phyloP scores from a whole-genome alignment of 768 basidiomycete species.

The Auricularia sp. region DNA sequence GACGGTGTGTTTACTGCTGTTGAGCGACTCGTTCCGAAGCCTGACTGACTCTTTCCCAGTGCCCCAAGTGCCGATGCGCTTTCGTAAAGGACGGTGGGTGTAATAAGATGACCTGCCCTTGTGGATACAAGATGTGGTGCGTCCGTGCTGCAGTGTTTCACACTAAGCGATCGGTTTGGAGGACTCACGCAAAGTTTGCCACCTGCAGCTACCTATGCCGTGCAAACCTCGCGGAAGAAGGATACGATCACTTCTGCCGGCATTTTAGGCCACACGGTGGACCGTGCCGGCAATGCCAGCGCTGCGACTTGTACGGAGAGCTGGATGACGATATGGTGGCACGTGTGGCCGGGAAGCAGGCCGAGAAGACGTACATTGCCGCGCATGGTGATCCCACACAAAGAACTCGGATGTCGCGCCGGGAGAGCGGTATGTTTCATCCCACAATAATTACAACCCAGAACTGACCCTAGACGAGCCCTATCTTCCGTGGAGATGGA shows the following conservation, averaged over 20 bases:
- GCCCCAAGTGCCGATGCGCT: constrained; percentile 9
- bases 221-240: constrained; percentile 5
- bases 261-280: constrained; percentile 9
- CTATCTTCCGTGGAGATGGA: neutral
- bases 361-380: neutral
- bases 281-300: neutral
- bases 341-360: neutral
- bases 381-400: neutral
- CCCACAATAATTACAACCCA: neutral
- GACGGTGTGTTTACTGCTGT: constrained; percentile 3
- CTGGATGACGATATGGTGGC: neutral
- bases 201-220: constrained; percentile 9
- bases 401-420: neutral
- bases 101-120: constrained; percentile 12
- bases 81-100: constrained; percentile 14
- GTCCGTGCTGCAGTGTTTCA: neutral
- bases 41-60: constrained; percentile 1
- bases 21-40: neutral
- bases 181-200: neutral
- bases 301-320: constrained; percentile 1
- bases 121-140: constrained; percentile 12
- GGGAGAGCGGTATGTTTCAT: neutral
- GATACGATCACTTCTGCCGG: constrained; percentile 11
- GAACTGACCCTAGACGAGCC: neutral
- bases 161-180: neutral